Evolutionary conservation across 2,329 filamentous ascomycete species (phyloP).

Genomic region (Colletotrichum eleusines): DNA sequence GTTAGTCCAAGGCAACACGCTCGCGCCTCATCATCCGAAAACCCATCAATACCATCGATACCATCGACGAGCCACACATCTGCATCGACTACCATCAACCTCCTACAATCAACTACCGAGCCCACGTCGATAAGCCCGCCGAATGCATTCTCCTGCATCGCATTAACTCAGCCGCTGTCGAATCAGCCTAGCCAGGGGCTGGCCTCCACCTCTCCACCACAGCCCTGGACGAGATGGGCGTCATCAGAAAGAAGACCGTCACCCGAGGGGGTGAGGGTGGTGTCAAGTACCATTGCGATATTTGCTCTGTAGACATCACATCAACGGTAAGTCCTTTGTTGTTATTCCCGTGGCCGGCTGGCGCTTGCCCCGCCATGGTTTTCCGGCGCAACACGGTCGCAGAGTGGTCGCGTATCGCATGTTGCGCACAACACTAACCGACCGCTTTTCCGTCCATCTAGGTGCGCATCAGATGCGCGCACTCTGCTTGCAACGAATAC

Average conservation of each 20-base stretch:
- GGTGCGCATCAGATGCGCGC: slow-evolving; percentile 95
- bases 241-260: slow-evolving; percentile 95
- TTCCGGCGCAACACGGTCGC: slow-evolving; percentile 24
- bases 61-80: slow-evolving; percentile 2
- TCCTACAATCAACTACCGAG: background rate
- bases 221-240: slow-evolving; percentile 74
- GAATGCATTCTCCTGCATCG: slow-evolving; percentile 19
- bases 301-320: slow-evolving; percentile 96
- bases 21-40: slow-evolving; percentile 22
- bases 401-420: background rate
- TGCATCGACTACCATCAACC: slow-evolving; percentile 8
- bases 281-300: slow-evolving; percentile 96
- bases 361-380: slow-evolving; percentile 13
- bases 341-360: slow-evolving; percentile 6
- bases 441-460: slow-evolving; percentile 59
- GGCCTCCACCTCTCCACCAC: slow-evolving; percentile 39
- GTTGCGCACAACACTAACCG: slow-evolving; percentile 20
- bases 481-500: slow-evolving; percentile 87
- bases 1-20: slow-evolving; percentile 24
- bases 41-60: slow-evolving; percentile 25
- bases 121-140: background rate
- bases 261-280: slow-evolving; percentile 87
- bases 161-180: slow-evolving; percentile 31
- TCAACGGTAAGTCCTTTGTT: slow-evolving; percentile 78
- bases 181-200: slow-evolving; percentile 40